Conservation (phyloP, 75 land plant species). For the Chamaecyparis obtusa region DNA sequence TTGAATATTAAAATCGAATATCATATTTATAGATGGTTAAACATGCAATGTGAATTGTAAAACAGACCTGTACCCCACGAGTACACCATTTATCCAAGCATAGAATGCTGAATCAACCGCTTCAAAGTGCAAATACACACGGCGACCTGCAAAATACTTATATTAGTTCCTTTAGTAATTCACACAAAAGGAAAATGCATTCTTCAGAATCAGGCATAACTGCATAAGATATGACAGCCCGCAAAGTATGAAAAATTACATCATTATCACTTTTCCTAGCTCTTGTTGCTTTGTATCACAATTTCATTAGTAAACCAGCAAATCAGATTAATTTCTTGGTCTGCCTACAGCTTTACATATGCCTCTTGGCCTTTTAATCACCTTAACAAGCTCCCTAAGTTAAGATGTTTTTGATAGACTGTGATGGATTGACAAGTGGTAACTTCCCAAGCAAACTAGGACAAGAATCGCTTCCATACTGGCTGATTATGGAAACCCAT, state of each 20-base stretch:
- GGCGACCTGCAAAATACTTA: slow-evolving; percentile 57
- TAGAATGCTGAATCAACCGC: slow-evolving; percentile 95
- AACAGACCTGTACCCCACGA: slow-evolving; percentile 86
- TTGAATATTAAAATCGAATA: background rate
- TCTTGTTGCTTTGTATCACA: background rate
- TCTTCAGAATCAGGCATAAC: background rate
- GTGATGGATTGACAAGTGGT: background rate
- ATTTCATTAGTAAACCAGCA: background rate
- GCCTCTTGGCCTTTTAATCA: background rate
- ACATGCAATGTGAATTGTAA: background rate
- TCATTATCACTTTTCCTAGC: background rate
- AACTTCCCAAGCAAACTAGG: background rate
- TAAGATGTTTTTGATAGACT: too few species aligned
- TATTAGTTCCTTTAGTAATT: background rate
- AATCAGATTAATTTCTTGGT: background rate
- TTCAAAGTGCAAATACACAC: slow-evolving; percentile 85
- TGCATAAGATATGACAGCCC: background rate
- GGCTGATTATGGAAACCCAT: background rate
- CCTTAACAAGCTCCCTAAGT: background rate
- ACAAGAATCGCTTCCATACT: background rate
- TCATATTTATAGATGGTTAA: background rate
- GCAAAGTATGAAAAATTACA: background rate
- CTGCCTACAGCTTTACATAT: background rate
- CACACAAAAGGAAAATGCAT: background rate
- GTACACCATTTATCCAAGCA: slow-evolving; percentile 90